Evolutionary conservation across 164 flowering plant genomes (phyloP).

Genomic region (Tetrastigma voinierianum): DNA sequence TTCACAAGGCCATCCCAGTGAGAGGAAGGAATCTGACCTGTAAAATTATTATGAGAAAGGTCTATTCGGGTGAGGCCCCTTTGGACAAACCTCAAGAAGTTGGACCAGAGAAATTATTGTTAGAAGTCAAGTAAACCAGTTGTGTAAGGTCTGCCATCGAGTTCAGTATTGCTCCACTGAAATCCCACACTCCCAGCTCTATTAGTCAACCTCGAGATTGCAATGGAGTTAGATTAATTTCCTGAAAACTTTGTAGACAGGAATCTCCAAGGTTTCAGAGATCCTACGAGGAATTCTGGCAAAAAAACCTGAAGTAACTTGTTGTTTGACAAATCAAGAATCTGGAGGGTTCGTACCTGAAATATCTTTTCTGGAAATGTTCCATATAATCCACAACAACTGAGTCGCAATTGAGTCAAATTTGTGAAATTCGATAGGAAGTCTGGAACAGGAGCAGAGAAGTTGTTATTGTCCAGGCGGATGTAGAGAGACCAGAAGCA

Average conservation of each 20-base stretch:
- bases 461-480: too few relatives aligned
- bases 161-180: constrained; percentile 6
- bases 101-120: too few relatives aligned
- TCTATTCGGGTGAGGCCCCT: constrained; percentile 15
- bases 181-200: too few relatives aligned
- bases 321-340: too few relatives aligned
- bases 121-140: constrained; percentile 15
- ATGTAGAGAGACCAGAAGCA: too few relatives aligned
- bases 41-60: constrained; percentile 18
- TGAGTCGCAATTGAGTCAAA: constrained; percentile 10
- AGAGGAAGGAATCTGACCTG: constrained; percentile 20
- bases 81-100: background rate
- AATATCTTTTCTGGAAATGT: too few relatives aligned
- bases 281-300: constrained; percentile 8
- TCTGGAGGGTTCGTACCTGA: too few relatives aligned
- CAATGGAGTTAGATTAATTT: too few relatives aligned
- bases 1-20: constrained; percentile 8
- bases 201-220: too few relatives aligned
- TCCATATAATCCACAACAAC: background rate
- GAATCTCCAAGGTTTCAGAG: constrained; percentile 8
- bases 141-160: constrained; percentile 18
- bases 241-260: constrained; percentile 8
- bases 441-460: background rate
- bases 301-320: constrained; percentile 1
- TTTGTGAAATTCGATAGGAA: constrained; percentile 11